Percentiles rank a stretch among this genome's conserved stretches.
Evolutionary conservation across 345 rosid genomes (phyloP).

Genomic region (Turritis glabra): DNA sequence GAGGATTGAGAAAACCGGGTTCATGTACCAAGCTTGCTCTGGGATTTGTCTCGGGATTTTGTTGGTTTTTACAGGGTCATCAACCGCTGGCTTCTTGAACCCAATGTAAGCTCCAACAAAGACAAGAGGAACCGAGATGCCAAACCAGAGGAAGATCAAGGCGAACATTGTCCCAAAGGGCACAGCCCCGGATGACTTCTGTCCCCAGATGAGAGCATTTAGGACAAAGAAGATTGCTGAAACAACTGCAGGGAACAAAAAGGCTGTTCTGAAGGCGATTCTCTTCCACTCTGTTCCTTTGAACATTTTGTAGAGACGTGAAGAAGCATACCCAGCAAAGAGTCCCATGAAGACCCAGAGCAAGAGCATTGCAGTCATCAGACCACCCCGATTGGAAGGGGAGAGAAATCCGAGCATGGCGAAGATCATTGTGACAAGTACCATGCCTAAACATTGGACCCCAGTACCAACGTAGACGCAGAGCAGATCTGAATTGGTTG

Average conservation of each 20-base stretch:
- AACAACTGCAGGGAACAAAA: constrained; percentile 67
- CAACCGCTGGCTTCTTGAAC: constrained; percentile 72
- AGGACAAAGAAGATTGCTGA: constrained; percentile 71
- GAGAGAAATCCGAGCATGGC: constrained; percentile 85
- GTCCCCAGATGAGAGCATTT: constrained; percentile 84
- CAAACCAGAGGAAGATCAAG: constrained; percentile 72
- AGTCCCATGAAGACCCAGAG: constrained; percentile 92
- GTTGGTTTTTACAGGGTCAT: constrained; percentile 85
- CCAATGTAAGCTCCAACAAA: constrained; percentile 71
- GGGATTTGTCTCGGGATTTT: constrained; percentile 86
- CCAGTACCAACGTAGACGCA: constrained; percentile 83
- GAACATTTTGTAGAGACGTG: constrained; percentile 73
- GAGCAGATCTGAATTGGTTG: constrained; percentile 64
- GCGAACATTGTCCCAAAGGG: constrained; percentile 92
- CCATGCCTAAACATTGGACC: constrained; percentile 77
- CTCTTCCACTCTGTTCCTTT: constrained; percentile 84
- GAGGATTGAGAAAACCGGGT: constrained; percentile 72
- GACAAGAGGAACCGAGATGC: constrained; percentile 82
- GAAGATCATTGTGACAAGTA: constrained; percentile 72
- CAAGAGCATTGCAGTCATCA: constrained; percentile 84
- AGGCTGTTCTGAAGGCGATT: constrained; percentile 70
- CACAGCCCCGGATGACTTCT: constrained; percentile 85
- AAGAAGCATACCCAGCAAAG: constrained; percentile 71
- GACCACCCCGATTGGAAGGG: constrained; percentile 87
- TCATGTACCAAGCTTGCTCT: constrained; percentile 92